Evolutionary conservation across 2,329 filamentous ascomycete species (phyloP), one percentile per base, ranked within the genome.

Genomic region (Aplosporella prunicola): DNA sequence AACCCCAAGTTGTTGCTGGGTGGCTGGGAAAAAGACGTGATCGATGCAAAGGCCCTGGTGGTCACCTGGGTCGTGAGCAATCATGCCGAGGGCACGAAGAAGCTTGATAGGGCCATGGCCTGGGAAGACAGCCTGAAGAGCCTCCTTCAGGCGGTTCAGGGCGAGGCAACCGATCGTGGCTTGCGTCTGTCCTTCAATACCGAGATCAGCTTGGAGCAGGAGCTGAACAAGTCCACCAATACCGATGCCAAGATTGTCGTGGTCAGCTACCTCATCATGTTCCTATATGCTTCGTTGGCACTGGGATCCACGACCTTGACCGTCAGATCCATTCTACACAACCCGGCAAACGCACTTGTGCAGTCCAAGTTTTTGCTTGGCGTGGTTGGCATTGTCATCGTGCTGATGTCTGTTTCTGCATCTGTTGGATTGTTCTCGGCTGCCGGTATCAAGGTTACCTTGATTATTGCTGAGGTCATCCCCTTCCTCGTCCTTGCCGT

Each of bases 231-330:
- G 63, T 93, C 87, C 24, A 95, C 87, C 33, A 98, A 98, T 60
- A 96, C 91, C 0, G 91, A 98, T 59, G 93, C 89, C 29, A 95
- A 89, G 59, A 98, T 98, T 51, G 78, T 98, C 16, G 77, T 89
- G 37, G 81, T 98, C 61, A 96, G 89, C 69, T 98, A 98, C 63
- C 72, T 96, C 45, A 85, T 95, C 66, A 98, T 98, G 91, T 98
- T 98, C 61, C 64, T 98, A 44, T 98, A 98, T 55, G 91, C 88
- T 4, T 96, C 89, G 5, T 64, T 98, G 36, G 88, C 91, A 1
- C 70, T 98, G 0, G 91, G 91, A 1, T 94, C 88, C 1, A 91
- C 84, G 0, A 87, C 82, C 5, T 68, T 93, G 40, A 84, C 80
- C 1, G 65, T 88, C 41, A 76, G 74, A 48, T 82, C 89, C 40